Percentiles rank a stretch among this genome's conserved stretches.
Evolutionary conservation across 2,329 filamentous ascomycete genomes (phyloP).

Genomic region (Beauveria varroae): DNA sequence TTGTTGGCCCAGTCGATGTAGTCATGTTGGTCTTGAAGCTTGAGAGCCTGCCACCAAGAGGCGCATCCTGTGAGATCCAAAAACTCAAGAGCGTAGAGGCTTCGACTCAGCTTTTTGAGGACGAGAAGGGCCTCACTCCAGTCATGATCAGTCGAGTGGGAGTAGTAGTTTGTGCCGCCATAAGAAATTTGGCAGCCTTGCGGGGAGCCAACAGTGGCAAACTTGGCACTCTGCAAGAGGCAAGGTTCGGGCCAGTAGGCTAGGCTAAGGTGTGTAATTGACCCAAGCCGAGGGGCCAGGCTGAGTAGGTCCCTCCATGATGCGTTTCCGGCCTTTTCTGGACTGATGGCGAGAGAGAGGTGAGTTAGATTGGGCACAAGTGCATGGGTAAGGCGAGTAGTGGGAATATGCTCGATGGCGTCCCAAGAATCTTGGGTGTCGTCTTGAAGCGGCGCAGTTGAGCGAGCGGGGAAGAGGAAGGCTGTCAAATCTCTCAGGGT

Average conservation of each 20-base stretch:
- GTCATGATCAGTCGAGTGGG: constrained; percentile 49
- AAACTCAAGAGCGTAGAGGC: constrained; percentile 51
- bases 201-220: constrained; percentile 37
- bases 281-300: constrained; percentile 43
- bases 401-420: constrained; percentile 22
- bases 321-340: constrained; percentile 24
- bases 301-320: constrained; percentile 54
- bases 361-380: constrained; percentile 53
- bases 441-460: constrained; percentile 14
- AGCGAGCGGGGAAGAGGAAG: constrained; percentile 38
- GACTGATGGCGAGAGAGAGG: constrained; percentile 47
- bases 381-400: constrained; percentile 22
- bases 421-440: constrained; percentile 49
- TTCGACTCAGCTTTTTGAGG: constrained; percentile 45
- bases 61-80: constrained; percentile 54
- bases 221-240: constrained; percentile 46
- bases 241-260: constrained; percentile 56
- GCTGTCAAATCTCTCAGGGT: constrained; percentile 44
- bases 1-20: constrained; percentile 45
- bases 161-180: constrained; percentile 49
- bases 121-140: constrained; percentile 52
- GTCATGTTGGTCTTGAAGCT: constrained; percentile 34
- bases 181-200: constrained; percentile 41
- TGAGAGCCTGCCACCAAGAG: constrained; percentile 46
- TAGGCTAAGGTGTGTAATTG: constrained; percentile 53